Conservation (phyloP, 768 basidiomycete species). For the Floccularia luteovirens region DNA sequence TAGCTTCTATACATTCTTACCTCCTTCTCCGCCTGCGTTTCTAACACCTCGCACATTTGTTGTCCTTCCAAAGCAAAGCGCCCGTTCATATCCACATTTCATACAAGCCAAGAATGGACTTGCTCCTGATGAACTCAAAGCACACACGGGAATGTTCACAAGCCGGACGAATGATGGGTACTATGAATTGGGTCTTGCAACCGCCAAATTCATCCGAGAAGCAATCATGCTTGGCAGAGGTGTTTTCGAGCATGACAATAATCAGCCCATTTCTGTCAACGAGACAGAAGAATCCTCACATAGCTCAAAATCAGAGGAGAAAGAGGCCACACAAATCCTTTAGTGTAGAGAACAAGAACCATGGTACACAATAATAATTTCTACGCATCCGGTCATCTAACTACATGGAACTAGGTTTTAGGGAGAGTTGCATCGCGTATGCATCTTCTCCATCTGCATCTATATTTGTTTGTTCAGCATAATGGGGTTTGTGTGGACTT, state of each 20-base stretch:
- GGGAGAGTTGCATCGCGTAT: constrained; percentile 77
- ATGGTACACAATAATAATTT: neutral
- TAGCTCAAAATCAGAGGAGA: neutral
- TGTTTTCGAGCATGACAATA: constrained; percentile 3
- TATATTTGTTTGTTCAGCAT: constrained; percentile 22
- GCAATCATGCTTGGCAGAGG: constrained; percentile 31
- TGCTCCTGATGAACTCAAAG: constrained; percentile 71
- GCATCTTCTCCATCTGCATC: constrained; percentile 96
- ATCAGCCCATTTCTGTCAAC: neutral
- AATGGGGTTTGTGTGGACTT: neutral
- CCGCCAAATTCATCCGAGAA: constrained; percentile 54
- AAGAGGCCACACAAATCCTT: no score
- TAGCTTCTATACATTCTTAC: constrained; percentile 79
- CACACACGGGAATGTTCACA: constrained; percentile 87
- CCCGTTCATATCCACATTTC: constrained; percentile 47
- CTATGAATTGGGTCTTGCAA: constrained; percentile 72
- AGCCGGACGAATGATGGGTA: constrained; percentile 82
- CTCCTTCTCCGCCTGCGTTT: constrained; percentile 55
- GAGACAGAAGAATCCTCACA: neutral
- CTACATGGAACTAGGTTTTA: constrained; percentile 23
- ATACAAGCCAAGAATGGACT: constrained; percentile 56
- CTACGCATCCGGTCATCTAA: neutral
- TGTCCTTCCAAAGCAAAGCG: constrained; percentile 54
- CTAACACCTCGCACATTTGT: constrained; percentile 66
- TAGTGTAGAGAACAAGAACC: no score